Conservation (phyloP, 2,329 filamentous ascomycete genomes). For the Fusarium succisae region DNA sequence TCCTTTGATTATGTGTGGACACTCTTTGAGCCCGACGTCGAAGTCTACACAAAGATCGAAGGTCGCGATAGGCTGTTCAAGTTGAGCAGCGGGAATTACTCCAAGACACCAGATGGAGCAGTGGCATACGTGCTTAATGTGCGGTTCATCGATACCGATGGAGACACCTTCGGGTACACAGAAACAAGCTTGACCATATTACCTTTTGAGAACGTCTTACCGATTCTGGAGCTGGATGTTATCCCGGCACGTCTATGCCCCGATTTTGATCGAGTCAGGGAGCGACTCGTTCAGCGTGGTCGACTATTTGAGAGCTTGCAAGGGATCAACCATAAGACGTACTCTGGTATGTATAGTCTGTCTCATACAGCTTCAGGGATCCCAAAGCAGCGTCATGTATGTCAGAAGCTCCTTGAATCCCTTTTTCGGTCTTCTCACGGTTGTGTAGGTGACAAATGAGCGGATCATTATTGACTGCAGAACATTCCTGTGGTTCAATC, state of each 20-base stretch:
- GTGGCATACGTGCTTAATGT: neutral
- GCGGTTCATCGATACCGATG: constrained; percentile 9
- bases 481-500: neutral
- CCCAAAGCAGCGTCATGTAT: neutral
- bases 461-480: neutral
- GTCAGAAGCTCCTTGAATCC: neutral
- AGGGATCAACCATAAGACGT: neutral
- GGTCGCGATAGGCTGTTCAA: neutral
- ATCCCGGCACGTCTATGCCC: neutral
- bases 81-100: neutral
- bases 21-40: neutral
- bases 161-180: neutral
- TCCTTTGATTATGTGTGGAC: constrained; percentile 15
- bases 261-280: neutral
- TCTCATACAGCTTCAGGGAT: neutral
- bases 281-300: neutral
- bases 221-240: neutral
- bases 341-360: neutral
- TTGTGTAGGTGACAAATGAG: neutral
- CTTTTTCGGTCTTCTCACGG: accelerated
- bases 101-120: neutral
- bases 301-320: neutral
- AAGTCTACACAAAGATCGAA: neutral
- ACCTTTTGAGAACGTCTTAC: neutral
- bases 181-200: neutral